Evolutionary conservation across 2,329 filamentous ascomycete species (phyloP).

Genomic region (Cladosporium sp.): DNA sequence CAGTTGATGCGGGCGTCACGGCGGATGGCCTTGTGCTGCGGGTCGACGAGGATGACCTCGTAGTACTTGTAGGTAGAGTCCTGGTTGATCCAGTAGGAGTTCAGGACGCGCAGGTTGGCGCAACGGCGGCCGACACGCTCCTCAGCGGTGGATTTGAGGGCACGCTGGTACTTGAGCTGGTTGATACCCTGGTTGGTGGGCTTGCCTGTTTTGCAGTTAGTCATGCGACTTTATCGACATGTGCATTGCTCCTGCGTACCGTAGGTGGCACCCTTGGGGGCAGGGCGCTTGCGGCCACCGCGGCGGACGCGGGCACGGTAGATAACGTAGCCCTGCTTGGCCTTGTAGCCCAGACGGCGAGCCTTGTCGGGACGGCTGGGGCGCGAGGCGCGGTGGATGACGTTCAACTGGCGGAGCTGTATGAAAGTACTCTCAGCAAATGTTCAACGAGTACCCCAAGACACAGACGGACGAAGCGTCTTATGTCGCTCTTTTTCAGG

Average conservation of each 20-base stretch:
- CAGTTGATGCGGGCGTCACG: slow-evolving; percentile 99
- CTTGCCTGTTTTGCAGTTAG: slow-evolving; percentile 63
- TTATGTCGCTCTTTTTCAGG: slow-evolving; percentile 29
- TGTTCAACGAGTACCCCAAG: slow-evolving; percentile 92
- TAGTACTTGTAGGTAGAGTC: slow-evolving; percentile 99
- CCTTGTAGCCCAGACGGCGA: slow-evolving; percentile 99
- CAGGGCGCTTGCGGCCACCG: slow-evolving; percentile 97
- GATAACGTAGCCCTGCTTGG: slow-evolving; percentile 99
- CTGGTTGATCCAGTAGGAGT: slow-evolving; percentile 99
- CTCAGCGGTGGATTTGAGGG: slow-evolving; percentile 94
- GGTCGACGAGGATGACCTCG: slow-evolving; percentile 99
- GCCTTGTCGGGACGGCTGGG: slow-evolving; percentile 99
- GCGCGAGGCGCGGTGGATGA: slow-evolving; percentile 97
- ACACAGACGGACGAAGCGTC: slow-evolving; percentile 25
- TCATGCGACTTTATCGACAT: slow-evolving; percentile 9
- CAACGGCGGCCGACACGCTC: slow-evolving; percentile 99
- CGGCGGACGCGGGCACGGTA: slow-evolving; percentile 98
- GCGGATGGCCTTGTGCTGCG: slow-evolving; percentile 99
- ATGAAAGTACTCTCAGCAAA: slow-evolving; percentile 99
- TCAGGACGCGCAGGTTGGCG: slow-evolving; percentile 97
- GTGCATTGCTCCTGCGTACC: slow-evolving; percentile 55
- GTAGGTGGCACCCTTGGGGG: slow-evolving; percentile 96
- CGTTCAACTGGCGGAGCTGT: slow-evolving; percentile 98
- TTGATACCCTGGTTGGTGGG: slow-evolving; percentile 99
- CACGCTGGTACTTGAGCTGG: slow-evolving; percentile 99